Evolutionary conservation across 768 basidiomycete genomes (phyloP).

Genomic region (Leccinellum albellum): DNA sequence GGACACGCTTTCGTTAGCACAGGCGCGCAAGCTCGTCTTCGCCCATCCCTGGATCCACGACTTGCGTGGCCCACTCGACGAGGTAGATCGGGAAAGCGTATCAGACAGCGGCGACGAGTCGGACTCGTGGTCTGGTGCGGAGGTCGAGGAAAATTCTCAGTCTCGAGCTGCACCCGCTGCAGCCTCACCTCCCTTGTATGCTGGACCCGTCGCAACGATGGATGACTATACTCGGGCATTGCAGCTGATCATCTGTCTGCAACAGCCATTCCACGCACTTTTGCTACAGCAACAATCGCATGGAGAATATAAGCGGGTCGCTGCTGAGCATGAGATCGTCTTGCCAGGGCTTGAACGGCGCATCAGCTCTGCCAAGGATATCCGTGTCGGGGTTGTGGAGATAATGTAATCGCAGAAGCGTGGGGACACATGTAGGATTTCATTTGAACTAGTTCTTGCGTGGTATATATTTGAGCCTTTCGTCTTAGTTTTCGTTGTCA

Average conservation of each 20-base stretch:
- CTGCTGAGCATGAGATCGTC: not conserved
- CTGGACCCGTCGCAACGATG: too few relatives aligned
- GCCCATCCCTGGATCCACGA: slow-evolving; percentile 13
- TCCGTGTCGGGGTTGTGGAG: not conserved
- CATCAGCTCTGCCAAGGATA: not conserved
- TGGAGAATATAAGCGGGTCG: not conserved
- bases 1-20: not conserved
- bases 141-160: not conserved
- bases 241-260: slow-evolving; percentile 4
- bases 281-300: slow-evolving; percentile 1
- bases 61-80: not conserved
- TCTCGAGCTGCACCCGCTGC: not conserved
- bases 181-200: not conserved
- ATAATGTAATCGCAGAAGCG: not conserved
- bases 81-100: not conserved
- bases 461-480: too few relatives aligned
- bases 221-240: not conserved
- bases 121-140: not conserved
- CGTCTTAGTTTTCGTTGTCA: too few relatives aligned
- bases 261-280: slow-evolving; percentile 5
- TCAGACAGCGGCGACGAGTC: not conserved
- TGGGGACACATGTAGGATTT: too few relatives aligned
- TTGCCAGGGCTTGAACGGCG: not conserved
- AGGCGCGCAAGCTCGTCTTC: slow-evolving; percentile 1
- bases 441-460: too few relatives aligned